A percentile compares a stretch with the other conserved stretches of the same genome.
phyloP scores from a whole-genome alignment of 176 grass and related monocot genomes.

The Canna indica region DNA sequence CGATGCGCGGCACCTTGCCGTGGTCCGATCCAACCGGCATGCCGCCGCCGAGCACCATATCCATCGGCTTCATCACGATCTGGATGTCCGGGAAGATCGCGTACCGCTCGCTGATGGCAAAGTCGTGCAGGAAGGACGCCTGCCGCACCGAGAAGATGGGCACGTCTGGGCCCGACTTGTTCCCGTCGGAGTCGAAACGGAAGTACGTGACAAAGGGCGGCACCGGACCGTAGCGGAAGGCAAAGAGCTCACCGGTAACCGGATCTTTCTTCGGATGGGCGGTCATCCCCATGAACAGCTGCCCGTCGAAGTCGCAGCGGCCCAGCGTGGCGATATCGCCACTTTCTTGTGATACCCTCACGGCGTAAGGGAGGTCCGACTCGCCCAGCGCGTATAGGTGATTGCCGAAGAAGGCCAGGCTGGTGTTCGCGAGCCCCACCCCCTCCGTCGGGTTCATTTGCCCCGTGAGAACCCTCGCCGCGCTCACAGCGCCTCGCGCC shows the following conservation, averaged over 20 bases:
- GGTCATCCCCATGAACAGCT: slow-evolving; percentile 71
- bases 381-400: slow-evolving; percentile 83
- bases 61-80: slow-evolving; percentile 89
- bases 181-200: slow-evolving; percentile 59
- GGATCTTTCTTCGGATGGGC: slow-evolving; percentile 85
- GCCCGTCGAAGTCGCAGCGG: slow-evolving; percentile 56
- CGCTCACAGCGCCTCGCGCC: slow-evolving; percentile 52
- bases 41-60: slow-evolving; percentile 51
- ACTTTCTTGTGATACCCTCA: slow-evolving; percentile 35
- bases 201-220: slow-evolving; percentile 88
- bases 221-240: slow-evolving; percentile 66
- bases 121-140: slow-evolving; percentile 77
- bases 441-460: slow-evolving; percentile 72
- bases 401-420: slow-evolving; percentile 58
- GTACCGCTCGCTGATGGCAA: slow-evolving; percentile 63
- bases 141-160: slow-evolving; percentile 68
- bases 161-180: slow-evolving; percentile 61
- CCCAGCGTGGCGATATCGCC: slow-evolving; percentile 59
- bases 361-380: slow-evolving; percentile 69
- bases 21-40: slow-evolving; percentile 45
- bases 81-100: slow-evolving; percentile 64
- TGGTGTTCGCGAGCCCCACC: slow-evolving; percentile 74
- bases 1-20: slow-evolving; percentile 59
- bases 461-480: slow-evolving; percentile 69
- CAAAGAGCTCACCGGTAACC: slow-evolving; percentile 56